Base-by-base conservation (phyloP, 305 asterid species). In the Petunia hybrid region DNA sequence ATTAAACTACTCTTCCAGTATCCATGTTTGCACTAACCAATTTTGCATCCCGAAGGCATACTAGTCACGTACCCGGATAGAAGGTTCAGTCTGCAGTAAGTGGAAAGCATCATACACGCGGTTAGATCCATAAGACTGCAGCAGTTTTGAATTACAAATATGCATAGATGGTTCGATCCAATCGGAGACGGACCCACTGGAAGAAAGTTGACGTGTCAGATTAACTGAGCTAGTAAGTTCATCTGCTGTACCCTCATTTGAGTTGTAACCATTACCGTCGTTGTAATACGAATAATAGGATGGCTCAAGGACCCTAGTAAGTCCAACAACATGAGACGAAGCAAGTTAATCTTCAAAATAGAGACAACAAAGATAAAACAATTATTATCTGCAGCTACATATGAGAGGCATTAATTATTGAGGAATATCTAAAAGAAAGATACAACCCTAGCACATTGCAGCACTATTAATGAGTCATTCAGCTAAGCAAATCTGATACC, bases 1-100 rank as follows among this genome's bases (percentile, higher is more conserved):
- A 36, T 36, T 4, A 73, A 48, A 36, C 45, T 48, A 73, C 46
- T 51, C 7, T 48, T 73, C 5, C 62, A 35, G 62, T 48, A 35
- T 48, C 78, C 78, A 13, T 36, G 78, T 13, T 1, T 22, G 10
- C 35, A 1, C 46, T 73, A 73, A 48, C 61, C 38, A 6, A 36
- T 51, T 73, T 73, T 62, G 1, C 48, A 31, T 71, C 12, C 62
- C 48, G 62, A 35, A 48, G 61, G 22, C 6, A 39, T 43, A 8
- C 31, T 5, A 70, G 46, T 16, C 65, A 40, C 61, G 77, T 38
- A 89, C 95, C 97, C 92, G 92, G 56, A 93, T 87, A 36, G 92
- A 83, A 75, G 98, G 92, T 48, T 93, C 97, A 10, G 91, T 86
- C 77, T 82, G 90, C 86, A 94, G 81, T 71, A 92, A 74, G 80